These are phyloP conservation scores for Batrachochytrium dendrobatidis DNA, from an alignment of 371 early-diverging fungal genomes.

Conservation along the genomic window DNA sequence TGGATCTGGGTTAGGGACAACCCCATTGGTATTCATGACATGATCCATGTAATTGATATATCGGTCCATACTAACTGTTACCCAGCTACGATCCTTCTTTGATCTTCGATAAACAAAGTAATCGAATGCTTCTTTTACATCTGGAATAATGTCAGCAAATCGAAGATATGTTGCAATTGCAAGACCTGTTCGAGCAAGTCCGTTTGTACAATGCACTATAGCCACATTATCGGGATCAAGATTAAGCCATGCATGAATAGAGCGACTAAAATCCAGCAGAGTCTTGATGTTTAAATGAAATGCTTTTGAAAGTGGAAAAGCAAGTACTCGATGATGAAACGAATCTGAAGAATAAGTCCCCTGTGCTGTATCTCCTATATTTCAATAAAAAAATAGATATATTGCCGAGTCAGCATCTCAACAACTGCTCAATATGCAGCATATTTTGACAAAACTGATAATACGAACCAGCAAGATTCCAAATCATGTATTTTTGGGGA, in stretches of 20 bases:
- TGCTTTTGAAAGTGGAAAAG: conserved; percentile 35
- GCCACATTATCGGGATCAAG: conserved; percentile 35
- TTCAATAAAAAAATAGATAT: background rate
- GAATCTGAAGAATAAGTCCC: conserved; percentile 33
- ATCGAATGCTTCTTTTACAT: conserved; percentile 39
- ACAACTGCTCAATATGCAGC: background rate
- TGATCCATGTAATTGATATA: conserved; percentile 45
- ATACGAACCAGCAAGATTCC: conserved; percentile 39
- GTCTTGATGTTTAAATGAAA: conserved; percentile 35
- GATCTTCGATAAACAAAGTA: conserved; percentile 31
- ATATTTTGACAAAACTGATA: background rate
- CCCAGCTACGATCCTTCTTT: conserved; percentile 23
- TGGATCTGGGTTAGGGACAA: conserved; percentile 26
- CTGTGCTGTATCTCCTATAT: conserved; percentile 28
- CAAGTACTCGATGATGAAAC: conserved; percentile 35
- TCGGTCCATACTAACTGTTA: conserved; percentile 27
- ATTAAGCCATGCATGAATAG: conserved; percentile 40
- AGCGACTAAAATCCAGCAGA: conserved; percentile 39
- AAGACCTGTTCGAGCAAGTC: conserved; percentile 31
- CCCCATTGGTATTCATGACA: conserved; percentile 32
- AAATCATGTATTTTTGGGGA: conserved; percentile 38
- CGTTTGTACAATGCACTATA: conserved; percentile 44
- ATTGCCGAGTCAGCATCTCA: background rate
- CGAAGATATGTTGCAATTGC: conserved; percentile 40
- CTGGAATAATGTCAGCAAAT: conserved; percentile 29